Evolutionary conservation across 306 rosid genomes (phyloP).

Genomic region (Erythrophleum fordii): DNA sequence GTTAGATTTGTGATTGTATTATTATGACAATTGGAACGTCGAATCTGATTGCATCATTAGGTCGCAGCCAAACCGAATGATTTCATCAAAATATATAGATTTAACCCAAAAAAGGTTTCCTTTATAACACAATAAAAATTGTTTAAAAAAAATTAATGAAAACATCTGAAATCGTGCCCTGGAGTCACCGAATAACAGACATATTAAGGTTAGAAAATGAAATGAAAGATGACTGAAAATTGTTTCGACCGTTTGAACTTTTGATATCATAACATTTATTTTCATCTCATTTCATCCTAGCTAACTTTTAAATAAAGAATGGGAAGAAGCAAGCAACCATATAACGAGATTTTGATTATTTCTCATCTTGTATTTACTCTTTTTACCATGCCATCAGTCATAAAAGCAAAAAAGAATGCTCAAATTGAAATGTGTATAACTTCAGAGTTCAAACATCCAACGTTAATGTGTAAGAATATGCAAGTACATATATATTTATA

Average conservation of each 20-base stretch:
- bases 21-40: conserved; percentile 35
- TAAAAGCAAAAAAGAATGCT: neutral
- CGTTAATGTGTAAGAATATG: no score
- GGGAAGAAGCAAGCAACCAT: no score
- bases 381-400: neutral
- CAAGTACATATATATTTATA: neutral
- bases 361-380: no score
- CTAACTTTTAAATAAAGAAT: no score
- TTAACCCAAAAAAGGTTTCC: no score
- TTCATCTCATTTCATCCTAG: neutral
- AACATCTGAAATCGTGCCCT: no score
- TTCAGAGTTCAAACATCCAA: neutral
- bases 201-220: no score
- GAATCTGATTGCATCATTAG: conserved; percentile 46
- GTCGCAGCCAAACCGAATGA: conserved; percentile 13
- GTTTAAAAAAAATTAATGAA: neutral
- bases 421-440: no score
- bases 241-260: neutral
- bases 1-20: conserved; percentile 39
- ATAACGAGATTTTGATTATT: no score
- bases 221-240: no score
- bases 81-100: neutral
- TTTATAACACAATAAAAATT: neutral
- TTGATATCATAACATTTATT: neutral
- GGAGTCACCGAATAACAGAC: no score